Percentiles rank a stretch among this genome's conserved stretches.
Evolutionary conservation across 148 eudicot genomes (phyloP).

Genomic region (Vaccinium vitisidaea): DNA sequence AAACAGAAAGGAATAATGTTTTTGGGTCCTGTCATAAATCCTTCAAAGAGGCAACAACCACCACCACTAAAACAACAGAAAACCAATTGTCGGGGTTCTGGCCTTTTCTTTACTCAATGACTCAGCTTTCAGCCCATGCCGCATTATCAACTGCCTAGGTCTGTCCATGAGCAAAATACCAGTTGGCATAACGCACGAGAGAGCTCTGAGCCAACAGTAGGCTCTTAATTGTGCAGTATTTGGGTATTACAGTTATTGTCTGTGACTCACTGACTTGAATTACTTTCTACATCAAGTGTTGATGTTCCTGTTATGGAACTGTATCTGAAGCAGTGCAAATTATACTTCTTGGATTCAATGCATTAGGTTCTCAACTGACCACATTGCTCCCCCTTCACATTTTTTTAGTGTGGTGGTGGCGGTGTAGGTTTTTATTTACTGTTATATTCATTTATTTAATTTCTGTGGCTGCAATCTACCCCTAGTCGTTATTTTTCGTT

Average conservation of each 20-base stretch:
- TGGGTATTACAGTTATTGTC: neutral
- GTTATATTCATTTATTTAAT: neutral
- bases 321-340: neutral
- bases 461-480: neutral
- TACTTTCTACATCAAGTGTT: neutral
- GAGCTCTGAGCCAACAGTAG: neutral
- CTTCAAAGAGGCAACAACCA: neutral
- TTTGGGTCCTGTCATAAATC: neutral
- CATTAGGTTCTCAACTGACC: neutral
- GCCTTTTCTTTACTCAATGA: neutral
- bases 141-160: neutral
- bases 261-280: neutral
- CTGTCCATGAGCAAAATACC: neutral
- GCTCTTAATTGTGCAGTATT: neutral
- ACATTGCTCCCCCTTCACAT: neutral
- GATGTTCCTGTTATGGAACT: neutral
- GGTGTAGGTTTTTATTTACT: neutral
- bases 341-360: neutral
- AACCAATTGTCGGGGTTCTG: neutral
- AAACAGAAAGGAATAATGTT: neutral
- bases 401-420: neutral
- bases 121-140: neutral
- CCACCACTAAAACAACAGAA: neutral
- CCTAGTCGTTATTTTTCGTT: neutral
- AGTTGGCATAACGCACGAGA: neutral